Base-by-base conservation (phyloP, 345 rosid genomes). In the Syzygium aqueum region DNA sequence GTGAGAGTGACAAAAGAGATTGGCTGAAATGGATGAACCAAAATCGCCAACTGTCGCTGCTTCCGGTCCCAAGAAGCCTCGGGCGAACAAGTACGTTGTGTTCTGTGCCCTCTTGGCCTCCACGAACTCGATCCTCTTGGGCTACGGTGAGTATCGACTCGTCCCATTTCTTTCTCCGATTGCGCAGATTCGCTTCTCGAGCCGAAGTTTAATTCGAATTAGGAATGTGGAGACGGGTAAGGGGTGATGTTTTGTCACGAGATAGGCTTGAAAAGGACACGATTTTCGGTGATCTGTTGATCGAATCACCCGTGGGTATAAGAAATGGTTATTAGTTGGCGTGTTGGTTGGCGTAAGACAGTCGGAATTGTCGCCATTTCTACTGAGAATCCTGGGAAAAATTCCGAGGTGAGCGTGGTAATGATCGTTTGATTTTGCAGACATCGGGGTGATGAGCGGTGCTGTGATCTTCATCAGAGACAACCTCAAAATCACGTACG, bases 401-500 rank as follows among this genome's bases (percentile, higher is more conserved):
- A 16, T 2, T 67, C 78, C 7, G 43, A 30, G 43, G 23, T 30
- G 46, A 10, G 78, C 43, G 11, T 2, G 57, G 1, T 53, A 5
- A 17, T 13, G 17, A 9, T 46, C 22, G 50, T 52, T 53, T 40
- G 13, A 7, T 15, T 84, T 67, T 90, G 89, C 90, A 90, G 94
- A 95, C 86, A 93, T 95, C 78, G 94, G 96, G 51, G 94, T 94
- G 86, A 91, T 95, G 97, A 94, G 97, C 87, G 97, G 97, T 19
- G 94, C 93, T 0, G 90, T 89, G 77, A 83, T 94, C 53, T 92
- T 86, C 90, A 94, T 95, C 86, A 85, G 86, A 80, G 93, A 91
- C 21, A n/a, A 90, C 88, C 90, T 95, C 53, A 86, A 87, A 78
- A 92, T 95, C 90, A 85, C 90, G n/a, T 86, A 93, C 65, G 89